Evolutionary conservation across 306 rosid species (phyloP).

Genomic region (Erythrophleum fordii): DNA sequence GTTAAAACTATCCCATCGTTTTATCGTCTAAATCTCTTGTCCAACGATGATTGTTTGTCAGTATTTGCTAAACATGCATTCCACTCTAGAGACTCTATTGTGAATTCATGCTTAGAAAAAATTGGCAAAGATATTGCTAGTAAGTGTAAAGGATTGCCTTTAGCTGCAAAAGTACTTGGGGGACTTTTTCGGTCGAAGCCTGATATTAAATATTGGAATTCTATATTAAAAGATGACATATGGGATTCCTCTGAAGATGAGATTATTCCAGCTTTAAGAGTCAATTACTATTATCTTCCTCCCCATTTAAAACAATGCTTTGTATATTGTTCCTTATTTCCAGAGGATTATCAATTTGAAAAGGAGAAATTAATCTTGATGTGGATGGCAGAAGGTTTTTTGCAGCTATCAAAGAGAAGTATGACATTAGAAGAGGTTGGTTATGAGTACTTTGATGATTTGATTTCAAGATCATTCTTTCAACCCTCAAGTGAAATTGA

Average conservation of each 20-base stretch:
- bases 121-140: too few relatives aligned
- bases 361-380: too few relatives aligned
- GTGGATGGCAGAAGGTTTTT: too few relatives aligned
- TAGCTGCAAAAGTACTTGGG: conserved; percentile 27
- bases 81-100: neutral
- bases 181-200: conserved; percentile 19
- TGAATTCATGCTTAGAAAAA: too few relatives aligned
- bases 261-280: neutral
- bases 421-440: too few relatives aligned
- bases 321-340: neutral
- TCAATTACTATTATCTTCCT: neutral
- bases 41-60: neutral
- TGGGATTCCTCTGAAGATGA: neutral
- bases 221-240: neutral
- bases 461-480: neutral
- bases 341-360: neutral
- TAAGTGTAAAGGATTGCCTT: neutral
- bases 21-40: neutral
- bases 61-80: conserved; percentile 30
- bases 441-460: too few relatives aligned
- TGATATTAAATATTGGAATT: neutral
- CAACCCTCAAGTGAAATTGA: too few relatives aligned
- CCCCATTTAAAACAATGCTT: conserved; percentile 23
- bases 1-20: neutral
- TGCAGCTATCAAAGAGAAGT: too few relatives aligned